Base-by-base conservation (phyloP, 108 stramenopile genomes). In the Licmophora abbreviata region DNA sequence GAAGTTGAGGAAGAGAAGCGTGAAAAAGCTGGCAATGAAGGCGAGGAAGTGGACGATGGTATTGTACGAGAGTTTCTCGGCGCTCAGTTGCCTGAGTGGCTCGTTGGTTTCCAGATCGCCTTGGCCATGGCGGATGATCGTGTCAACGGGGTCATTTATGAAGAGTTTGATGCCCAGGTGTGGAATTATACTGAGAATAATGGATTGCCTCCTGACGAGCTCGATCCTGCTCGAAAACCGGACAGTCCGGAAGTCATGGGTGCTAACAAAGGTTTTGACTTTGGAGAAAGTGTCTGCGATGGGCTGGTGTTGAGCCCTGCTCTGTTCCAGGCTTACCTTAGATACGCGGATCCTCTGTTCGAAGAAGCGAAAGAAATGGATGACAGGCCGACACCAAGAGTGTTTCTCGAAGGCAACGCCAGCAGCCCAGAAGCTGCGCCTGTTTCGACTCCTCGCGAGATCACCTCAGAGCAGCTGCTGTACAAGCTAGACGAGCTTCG, bases 291-390 rank as follows among this genome's bases (percentile, higher is more conserved):
- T 9, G 56, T 75, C 15, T 81, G 82, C 42, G 79, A 81, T 51
- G 76, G 81, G 6, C 44, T 88, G 4, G 80, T 79, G 0, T 58
- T 88, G 41, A 75, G 74, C 34, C 81, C 81, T 10, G 48, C 52
- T 14, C 62, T 88, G 32, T 64, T 81, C 29, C 29, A 32, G 14
- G 57, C 64, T n/a, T 88, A 68, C 62, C 50, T 83, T 27, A 76
- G 55, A 45, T 75, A 76, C 51, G 71, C 77, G 18, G 86, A 88
- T 58, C 85, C 86, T 0, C 58, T 83, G 23, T 83, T 62, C 49
- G 64, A 73, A 2, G 79, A 74, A 26, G 56, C 45, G 23, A 56
- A 60, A 28, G 66, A 67, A 14, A 34, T 9, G 11, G 56, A 44
- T 32, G 23, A 30, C 10, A 11, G 48, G 32, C 61, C 62, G 48